Evolutionary conservation across 2,329 filamentous ascomycete species (phyloP).

Genomic region (Penicillium rolfsii): DNA sequence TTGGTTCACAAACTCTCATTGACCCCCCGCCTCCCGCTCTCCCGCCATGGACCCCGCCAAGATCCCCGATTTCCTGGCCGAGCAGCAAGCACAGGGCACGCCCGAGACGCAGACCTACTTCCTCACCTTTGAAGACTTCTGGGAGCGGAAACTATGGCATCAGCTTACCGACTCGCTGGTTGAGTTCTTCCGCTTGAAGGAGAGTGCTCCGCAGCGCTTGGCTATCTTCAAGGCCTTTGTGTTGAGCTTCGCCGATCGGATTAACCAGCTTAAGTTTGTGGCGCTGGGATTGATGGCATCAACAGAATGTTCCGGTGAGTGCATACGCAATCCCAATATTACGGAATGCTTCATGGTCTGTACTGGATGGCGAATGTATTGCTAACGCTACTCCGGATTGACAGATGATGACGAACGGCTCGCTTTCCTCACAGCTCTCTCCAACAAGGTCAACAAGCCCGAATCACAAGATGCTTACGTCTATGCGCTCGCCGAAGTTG

Average conservation of each 20-base stretch:
- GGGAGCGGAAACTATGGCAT: constrained; percentile 99
- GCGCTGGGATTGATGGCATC: constrained; percentile 85
- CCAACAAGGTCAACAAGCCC: constrained; percentile 86
- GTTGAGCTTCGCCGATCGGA: constrained; percentile 94
- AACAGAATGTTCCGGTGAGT: constrained; percentile 65
- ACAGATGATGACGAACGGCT: constrained; percentile 85
- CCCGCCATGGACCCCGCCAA: constrained; percentile 77
- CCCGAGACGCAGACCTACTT: constrained; percentile 86
- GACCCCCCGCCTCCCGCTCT: constrained; percentile 13
- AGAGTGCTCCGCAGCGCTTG: constrained; percentile 82
- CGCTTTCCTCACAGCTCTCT: constrained; percentile 78
- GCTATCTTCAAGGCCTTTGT: constrained; percentile 93
- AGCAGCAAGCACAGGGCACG: constrained; percentile 85
- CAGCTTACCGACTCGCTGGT: constrained; percentile 90
- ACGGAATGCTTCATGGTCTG: background rate
- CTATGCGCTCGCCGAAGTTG: constrained; percentile 88
- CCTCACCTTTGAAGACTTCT: constrained; percentile 91
- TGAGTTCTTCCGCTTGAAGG: constrained; percentile 80
- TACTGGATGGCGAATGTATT: constrained; percentile 1
- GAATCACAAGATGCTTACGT: constrained; percentile 94
- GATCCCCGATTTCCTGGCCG: constrained; percentile 87
- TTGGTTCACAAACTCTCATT: background rate
- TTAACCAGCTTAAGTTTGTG: constrained; percentile 98
- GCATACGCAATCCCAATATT: background rate
- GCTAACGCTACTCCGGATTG: constrained; percentile 15